Conservation (phyloP, 805 yeast species). For the Starmerella bacillaris region DNA sequence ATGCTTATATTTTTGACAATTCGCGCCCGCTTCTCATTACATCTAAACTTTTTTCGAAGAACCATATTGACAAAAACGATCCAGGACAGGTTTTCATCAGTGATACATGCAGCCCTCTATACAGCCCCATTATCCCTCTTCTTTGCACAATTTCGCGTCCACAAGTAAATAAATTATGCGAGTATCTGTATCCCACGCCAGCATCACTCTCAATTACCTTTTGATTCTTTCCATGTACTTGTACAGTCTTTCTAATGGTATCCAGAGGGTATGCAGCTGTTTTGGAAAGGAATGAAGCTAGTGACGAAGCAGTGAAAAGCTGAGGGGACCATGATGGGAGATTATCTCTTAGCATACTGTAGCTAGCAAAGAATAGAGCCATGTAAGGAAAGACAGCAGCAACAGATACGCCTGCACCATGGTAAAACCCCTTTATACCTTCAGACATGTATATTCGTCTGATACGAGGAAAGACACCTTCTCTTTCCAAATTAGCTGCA, state of each 20-base stretch:
- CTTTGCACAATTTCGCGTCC: constrained; percentile 27
- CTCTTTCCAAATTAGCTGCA: constrained; percentile 36
- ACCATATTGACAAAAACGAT: constrained; percentile 43
- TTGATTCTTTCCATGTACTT: constrained; percentile 31
- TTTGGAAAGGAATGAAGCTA: constrained; percentile 65
- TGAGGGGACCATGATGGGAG: constrained; percentile 9
- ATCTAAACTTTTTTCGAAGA: constrained; percentile 33
- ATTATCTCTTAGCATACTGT: constrained; percentile 13
- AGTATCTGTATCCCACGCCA: constrained; percentile 15
- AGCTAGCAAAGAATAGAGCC: constrained; percentile 38
- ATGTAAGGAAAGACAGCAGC: constrained; percentile 50
- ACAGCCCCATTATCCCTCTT: constrained; percentile 54
- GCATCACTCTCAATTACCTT: constrained; percentile 3
- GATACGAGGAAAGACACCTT: constrained; percentile 19
- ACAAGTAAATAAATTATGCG: constrained; percentile 17
- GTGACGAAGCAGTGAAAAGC: constrained; percentile 36
- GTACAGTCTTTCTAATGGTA: constrained; percentile 59
- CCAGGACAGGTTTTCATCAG: constrained; percentile 61
- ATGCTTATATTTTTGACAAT: too few relatives aligned
- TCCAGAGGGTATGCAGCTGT: constrained; percentile 70
- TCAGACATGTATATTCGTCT: constrained; percentile 24
- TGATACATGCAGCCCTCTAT: constrained; percentile 57
- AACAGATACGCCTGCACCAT: constrained; percentile 34
- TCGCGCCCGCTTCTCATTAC: too few relatives aligned
- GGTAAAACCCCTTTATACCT: constrained; percentile 32